phyloP scores from a whole-genome alignment of 2,329 filamentous ascomycete genomes.

The Pestalotiopsis sp. region DNA sequence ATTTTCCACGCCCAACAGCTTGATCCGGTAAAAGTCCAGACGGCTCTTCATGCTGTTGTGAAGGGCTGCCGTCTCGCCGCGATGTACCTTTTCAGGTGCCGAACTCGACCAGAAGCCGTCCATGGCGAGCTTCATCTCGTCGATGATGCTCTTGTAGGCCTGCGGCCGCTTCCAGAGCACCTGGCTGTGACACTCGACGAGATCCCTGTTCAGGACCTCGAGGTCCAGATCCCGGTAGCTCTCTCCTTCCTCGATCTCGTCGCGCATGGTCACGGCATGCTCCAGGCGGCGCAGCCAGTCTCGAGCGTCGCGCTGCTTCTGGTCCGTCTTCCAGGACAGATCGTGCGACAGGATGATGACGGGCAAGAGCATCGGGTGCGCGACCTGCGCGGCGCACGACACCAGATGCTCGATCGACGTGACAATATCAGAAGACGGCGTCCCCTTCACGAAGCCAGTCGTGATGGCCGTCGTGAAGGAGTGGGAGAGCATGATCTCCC shows the following conservation, averaged over 20 bases:
- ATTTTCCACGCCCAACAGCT: slow-evolving; percentile 63
- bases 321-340: slow-evolving; percentile 56
- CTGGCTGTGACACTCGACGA: slow-evolving; percentile 65
- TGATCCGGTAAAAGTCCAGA: slow-evolving; percentile 62
- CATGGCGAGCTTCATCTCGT: slow-evolving; percentile 52
- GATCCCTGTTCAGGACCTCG: slow-evolving; percentile 61
- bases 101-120: slow-evolving; percentile 37
- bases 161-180: slow-evolving; percentile 66
- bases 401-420: slow-evolving; percentile 52
- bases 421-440: slow-evolving; percentile 56
- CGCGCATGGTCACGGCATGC: slow-evolving; percentile 62
- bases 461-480: slow-evolving; percentile 57
- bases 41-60: slow-evolving; percentile 56
- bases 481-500: slow-evolving; percentile 66
- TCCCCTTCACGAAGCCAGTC: slow-evolving; percentile 64
- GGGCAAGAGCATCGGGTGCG: slow-evolving; percentile 62
- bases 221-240: slow-evolving; percentile 58
- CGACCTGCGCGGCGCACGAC: slow-evolving; percentile 50
- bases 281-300: slow-evolving; percentile 65
- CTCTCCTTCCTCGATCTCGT: slow-evolving; percentile 60
- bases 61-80: slow-evolving; percentile 30
- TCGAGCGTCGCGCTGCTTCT: slow-evolving; percentile 64
- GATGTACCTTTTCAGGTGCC: not conserved
- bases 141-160: slow-evolving; percentile 59
- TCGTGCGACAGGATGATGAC: slow-evolving; percentile 62